phyloP scores from a whole-genome alignment of 495 filamentous ascomycete genomes.

The Penicillium manginii region DNA sequence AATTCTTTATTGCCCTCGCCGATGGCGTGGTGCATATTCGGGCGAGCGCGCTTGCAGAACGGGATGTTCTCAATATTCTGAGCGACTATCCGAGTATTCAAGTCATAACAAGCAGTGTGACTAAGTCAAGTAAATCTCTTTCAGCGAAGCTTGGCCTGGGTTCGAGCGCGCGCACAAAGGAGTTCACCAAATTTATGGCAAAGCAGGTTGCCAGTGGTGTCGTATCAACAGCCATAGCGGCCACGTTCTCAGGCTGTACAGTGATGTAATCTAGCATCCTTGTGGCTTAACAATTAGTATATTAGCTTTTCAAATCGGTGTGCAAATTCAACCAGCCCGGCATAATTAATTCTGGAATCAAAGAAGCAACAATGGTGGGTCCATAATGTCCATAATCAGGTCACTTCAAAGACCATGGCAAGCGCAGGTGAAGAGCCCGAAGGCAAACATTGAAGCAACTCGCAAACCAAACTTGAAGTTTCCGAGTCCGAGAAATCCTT shows the following conservation, averaged over 20 bases:
- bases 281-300: neutral
- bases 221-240: slow-evolving; percentile 10
- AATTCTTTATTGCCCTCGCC: slow-evolving; percentile 11
- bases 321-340: too few species aligned
- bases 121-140: neutral
- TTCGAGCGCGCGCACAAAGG: neutral
- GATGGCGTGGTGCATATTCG: slow-evolving; percentile 14
- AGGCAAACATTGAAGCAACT: too few species aligned
- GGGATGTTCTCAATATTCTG: slow-evolving; percentile 7
- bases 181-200: slow-evolving; percentile 7
- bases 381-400: too few species aligned
- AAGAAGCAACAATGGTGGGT: too few species aligned
- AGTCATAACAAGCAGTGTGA: slow-evolving; percentile 3
- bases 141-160: neutral
- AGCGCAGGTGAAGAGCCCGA: too few species aligned
- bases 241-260: slow-evolving; percentile 10
- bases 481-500: too few species aligned
- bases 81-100: slow-evolving; percentile 1
- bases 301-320: too few species aligned
- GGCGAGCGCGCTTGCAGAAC: slow-evolving; percentile 7
- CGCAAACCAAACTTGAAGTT: too few species aligned
- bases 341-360: too few species aligned
- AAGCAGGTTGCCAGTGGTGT: slow-evolving; percentile 11
- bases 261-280: slow-evolving; percentile 6
- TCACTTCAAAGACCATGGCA: too few species aligned